phyloP scores from a whole-genome alignment of 805 yeast species.

The Metschnikowia vanudenii region DNA sequence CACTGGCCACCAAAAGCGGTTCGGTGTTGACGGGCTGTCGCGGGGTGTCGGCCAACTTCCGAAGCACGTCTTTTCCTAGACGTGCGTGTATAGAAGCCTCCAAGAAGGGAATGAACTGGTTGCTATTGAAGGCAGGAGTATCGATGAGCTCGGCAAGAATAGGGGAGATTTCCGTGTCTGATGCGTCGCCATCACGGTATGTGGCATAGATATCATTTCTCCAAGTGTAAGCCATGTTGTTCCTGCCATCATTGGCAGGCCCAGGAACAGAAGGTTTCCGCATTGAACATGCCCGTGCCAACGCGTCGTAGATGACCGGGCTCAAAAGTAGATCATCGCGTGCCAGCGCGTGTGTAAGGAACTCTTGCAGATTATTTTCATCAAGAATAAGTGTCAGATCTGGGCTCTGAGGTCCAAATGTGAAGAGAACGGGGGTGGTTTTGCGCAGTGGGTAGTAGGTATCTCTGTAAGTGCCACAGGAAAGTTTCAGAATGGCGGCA shows the following conservation, averaged over 20 bases:
- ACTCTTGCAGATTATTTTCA: slow-evolving; percentile 16
- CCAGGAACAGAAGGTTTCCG: background rate
- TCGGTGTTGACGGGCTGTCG: slow-evolving; percentile 60
- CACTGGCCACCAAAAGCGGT: slow-evolving; percentile 72
- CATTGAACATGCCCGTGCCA: slow-evolving; percentile 2
- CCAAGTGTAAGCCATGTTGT: slow-evolving; percentile 2
- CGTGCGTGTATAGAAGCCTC: slow-evolving; percentile 68
- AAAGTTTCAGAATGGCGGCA: slow-evolving; percentile 49
- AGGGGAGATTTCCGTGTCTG: slow-evolving; percentile 32
- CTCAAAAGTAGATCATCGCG: slow-evolving; percentile 24
- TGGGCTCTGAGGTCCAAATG: slow-evolving; percentile 43
- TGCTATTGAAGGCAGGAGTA: slow-evolving; percentile 68
- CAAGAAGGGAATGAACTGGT: slow-evolving; percentile 69
- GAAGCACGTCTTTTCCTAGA: slow-evolving; percentile 55
- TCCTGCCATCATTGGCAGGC: background rate
- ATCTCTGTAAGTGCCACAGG: slow-evolving; percentile 52
- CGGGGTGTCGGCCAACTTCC: slow-evolving; percentile 63
- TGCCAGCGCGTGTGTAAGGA: slow-evolving; percentile 16
- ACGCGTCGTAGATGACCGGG: slow-evolving; percentile 30
- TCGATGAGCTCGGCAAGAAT: slow-evolving; percentile 68
- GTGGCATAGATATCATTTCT: slow-evolving; percentile 25
- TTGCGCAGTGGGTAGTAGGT: slow-evolving; percentile 74
- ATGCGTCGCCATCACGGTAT: slow-evolving; percentile 10
- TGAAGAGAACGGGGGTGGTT: slow-evolving; percentile 57
- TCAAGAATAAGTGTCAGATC: slow-evolving; percentile 24